These are phyloP conservation scores for Crithidia thermophila DNA, from an alignment of 208 protist genomes.

Conservation along the genomic window DNA sequence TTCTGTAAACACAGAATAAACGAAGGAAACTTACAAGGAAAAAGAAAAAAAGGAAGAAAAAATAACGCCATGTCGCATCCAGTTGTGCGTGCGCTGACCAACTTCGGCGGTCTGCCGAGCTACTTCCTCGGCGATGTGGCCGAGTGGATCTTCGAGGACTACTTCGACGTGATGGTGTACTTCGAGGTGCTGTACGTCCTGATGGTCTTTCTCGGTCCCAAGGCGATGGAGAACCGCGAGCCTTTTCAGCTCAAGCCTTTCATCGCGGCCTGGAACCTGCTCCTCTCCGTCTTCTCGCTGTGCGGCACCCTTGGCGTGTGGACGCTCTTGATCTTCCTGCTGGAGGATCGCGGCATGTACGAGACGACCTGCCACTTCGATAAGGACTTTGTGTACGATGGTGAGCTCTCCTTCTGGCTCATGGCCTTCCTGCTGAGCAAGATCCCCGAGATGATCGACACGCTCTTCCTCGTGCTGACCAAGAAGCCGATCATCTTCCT, in stretches of 20 bases:
- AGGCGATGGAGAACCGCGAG: slow-evolving; percentile 65
- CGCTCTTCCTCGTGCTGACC: slow-evolving; percentile 79
- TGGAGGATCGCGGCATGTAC: slow-evolving; percentile 52
- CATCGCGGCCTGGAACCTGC: slow-evolving; percentile 80
- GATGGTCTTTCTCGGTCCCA: slow-evolving; percentile 59
- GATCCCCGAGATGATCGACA: slow-evolving; percentile 91
- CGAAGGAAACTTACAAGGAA: slow-evolving; percentile 1
- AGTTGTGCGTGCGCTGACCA: slow-evolving; percentile 32
- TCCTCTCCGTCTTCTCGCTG: slow-evolving; percentile 77
- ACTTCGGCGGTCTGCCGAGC: slow-evolving; percentile 39
- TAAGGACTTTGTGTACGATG: slow-evolving; percentile 48
- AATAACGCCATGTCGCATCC: slow-evolving; percentile 4
- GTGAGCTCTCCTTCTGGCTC: slow-evolving; percentile 47
- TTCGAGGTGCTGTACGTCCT: slow-evolving; percentile 53
- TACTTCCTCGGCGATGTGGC: slow-evolving; percentile 43
- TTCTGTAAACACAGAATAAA: too few species aligned
- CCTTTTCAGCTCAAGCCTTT: slow-evolving; percentile 56
- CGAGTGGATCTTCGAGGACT: slow-evolving; percentile 44
- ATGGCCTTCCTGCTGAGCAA: slow-evolving; percentile 82
- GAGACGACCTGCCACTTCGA: slow-evolving; percentile 51
- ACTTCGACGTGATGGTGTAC: slow-evolving; percentile 57
- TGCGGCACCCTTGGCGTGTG: slow-evolving; percentile 30
- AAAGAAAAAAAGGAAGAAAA: neutral
- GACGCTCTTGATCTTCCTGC: slow-evolving; percentile 36
- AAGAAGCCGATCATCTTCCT: slow-evolving; percentile 92